Percentiles rank a stretch among this genome's conserved stretches.
Conservation (phyloP, 2,329 filamentous ascomycete species). For the Alternaria atra region DNA sequence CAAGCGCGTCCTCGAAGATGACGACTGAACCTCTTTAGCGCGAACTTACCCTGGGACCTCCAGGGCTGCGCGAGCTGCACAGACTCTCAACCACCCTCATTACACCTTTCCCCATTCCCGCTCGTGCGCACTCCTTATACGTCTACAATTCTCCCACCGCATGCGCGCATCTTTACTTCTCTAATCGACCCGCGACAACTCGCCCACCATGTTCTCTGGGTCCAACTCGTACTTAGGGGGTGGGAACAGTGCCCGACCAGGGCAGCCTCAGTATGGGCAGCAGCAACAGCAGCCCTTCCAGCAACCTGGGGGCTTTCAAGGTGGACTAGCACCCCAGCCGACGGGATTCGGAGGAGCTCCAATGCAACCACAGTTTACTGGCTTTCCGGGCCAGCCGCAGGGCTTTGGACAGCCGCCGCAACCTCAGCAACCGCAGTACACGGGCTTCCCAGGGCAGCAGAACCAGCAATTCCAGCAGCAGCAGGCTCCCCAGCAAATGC, state of each 20-base stretch:
- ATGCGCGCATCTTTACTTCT: conserved; percentile 31
- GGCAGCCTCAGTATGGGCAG: conserved; percentile 59
- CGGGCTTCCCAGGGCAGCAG: conserved; percentile 58
- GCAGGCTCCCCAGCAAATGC: conserved; percentile 61
- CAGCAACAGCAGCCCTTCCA: conserved; percentile 59
- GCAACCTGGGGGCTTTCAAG: conserved; percentile 65
- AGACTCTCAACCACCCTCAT: conserved; percentile 33
- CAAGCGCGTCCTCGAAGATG: conserved; percentile 31
- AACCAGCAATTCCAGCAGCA: conserved; percentile 58
- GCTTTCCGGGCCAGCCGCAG: conserved; percentile 57
- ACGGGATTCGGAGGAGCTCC: conserved; percentile 62
- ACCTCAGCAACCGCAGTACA: conserved; percentile 57
- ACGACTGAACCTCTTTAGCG: conserved; percentile 44
- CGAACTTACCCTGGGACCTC: conserved; percentile 27
- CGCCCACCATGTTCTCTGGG: conserved; percentile 81
- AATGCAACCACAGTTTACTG: conserved; percentile 62
- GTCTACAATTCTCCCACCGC: conserved; percentile 21
- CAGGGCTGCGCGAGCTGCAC: conserved; percentile 35
- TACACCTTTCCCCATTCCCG: conserved; percentile 30
- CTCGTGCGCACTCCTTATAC: conserved; percentile 25
- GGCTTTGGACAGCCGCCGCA: conserved; percentile 58
- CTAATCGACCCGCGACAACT: conserved; percentile 31
- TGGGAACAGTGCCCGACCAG: conserved; percentile 77
- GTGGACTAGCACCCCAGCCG: conserved; percentile 57
- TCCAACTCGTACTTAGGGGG: conserved; percentile 87